Base-by-base conservation (phyloP, 768 basidiomycete genomes). In the Suillus tomentosus region DNA sequence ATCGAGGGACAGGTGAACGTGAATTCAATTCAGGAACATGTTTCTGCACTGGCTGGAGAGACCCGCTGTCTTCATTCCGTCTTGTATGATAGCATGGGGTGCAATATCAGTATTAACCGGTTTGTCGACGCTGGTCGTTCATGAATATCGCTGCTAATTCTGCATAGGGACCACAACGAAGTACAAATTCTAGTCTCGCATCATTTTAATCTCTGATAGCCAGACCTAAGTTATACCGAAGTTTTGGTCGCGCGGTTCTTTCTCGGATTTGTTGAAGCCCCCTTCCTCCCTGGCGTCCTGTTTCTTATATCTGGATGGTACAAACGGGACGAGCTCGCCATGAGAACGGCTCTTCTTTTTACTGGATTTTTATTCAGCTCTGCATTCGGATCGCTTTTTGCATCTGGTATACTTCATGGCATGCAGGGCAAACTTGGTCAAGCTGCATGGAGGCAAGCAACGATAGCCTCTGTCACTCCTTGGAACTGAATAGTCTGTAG, bases 381-480 rank as follows among this genome's bases (percentile, higher is more conserved):
- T 72, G 83, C 81, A 5, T 81, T 82, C 63, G 80, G 81, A 0
- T 76, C 80, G 5, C 69, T 83, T n/a, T 73, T 84, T 36, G 79
- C 81, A 13, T 78, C 81, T 42, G 81, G 78, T 15, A 79, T 82
- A 40, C 75, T 83, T 31, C 68, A 68, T n/a, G 72, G 72, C 3
- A 80, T 84, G 78, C 19, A 47, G 4, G 19, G n/a, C n/a, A 22
- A 22, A 47, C 45, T 47, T 47, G 45, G 45, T 47, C 45, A 76
- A 42, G 69, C 75, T 1, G 80, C 77, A 0, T 83, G 82, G 81
- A 66, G 74, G 66, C 79, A 71, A 76, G 76, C 48, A 65, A 64
- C 37, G 67, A 3, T 47, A 19, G 5, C 45, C 31, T 50, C 31
- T 31, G 34, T 42, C 22, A 36, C 19, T 64, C 24, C 7, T 24